These are phyloP conservation scores for Gremmenia infestans DNA, from an alignment of 2,329 filamentous ascomycete species.

Conservation along the genomic window DNA sequence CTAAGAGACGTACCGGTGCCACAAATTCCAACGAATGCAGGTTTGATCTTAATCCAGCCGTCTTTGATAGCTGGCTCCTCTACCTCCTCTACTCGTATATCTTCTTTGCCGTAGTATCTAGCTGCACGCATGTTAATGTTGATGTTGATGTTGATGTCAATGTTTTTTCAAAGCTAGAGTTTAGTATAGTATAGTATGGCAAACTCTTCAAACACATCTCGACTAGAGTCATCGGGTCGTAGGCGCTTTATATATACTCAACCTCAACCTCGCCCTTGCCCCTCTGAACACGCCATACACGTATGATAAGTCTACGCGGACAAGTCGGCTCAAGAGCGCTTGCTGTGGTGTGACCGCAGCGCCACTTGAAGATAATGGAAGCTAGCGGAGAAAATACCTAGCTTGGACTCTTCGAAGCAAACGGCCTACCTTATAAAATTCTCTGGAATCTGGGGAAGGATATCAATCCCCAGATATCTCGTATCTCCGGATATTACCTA, in stretches of 20 bases:
- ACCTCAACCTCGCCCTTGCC: neutral
- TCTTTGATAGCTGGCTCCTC: slow-evolving; percentile 41
- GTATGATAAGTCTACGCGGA: neutral
- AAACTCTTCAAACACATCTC: no score
- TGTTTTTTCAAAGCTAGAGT: neutral
- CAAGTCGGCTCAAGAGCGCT: neutral
- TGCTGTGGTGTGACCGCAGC: neutral
- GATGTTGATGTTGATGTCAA: neutral
- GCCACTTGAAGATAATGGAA: neutral
- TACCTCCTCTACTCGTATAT: slow-evolving; percentile 50
- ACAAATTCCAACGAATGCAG: slow-evolving; percentile 48
- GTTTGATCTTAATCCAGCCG: slow-evolving; percentile 47
- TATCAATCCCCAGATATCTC: no score
- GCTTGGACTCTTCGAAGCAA: neutral
- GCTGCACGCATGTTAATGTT: slow-evolving; percentile 44
- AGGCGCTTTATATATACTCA: neutral
- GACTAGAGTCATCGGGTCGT: no score
- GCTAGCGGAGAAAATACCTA: neutral
- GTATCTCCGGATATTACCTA: no score
- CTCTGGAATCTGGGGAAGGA: neutral
- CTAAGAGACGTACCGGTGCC: slow-evolving; percentile 33
- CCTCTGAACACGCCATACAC: neutral
- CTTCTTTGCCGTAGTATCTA: slow-evolving; percentile 49
- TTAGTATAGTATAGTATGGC: no score
- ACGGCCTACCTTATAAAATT: neutral